These are phyloP conservation scores for Wolfiporia cocos DNA, from an alignment of 1,284 basidiomycete species.

Conservation along the genomic window DNA sequence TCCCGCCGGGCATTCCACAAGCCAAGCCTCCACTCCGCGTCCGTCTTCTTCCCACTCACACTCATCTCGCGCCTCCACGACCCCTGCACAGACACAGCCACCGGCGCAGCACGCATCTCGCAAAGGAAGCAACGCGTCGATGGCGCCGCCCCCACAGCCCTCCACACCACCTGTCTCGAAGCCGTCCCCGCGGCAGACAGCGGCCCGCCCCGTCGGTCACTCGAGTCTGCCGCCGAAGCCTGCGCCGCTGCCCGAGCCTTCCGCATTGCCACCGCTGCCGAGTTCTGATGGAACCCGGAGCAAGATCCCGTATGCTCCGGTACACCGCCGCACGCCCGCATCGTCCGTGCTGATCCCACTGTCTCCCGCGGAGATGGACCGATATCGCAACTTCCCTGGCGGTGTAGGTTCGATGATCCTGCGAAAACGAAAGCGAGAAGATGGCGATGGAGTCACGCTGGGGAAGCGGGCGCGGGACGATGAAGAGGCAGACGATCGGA, in stretches of 20 bases:
- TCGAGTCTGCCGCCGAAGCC: constrained; percentile 1
- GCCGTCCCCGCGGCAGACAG: background rate
- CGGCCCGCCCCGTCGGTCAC: background rate
- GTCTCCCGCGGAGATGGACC: constrained; percentile 53
- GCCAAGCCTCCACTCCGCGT: constrained; percentile 3
- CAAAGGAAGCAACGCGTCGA: no score
- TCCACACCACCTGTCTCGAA: constrained; percentile 1
- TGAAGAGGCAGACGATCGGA: constrained; percentile 22
- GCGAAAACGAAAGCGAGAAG: constrained; percentile 52
- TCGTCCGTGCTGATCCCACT: constrained; percentile 59
- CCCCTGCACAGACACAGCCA: background rate
- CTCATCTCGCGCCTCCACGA: constrained; percentile 17
- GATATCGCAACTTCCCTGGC: constrained; percentile 53
- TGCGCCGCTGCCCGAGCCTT: background rate
- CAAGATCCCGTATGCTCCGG: constrained; percentile 57
- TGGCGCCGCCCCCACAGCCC: background rate
- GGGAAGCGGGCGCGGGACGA: constrained; percentile 34
- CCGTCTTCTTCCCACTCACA: constrained; percentile 20
- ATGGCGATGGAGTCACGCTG: constrained; percentile 12
- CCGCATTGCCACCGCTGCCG: background rate
- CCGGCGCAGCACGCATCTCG: background rate
- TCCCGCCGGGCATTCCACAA: background rate
- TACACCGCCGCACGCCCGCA: constrained; percentile 53
- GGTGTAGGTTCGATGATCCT: constrained; percentile 47
- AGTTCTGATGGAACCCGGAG: constrained; percentile 7